A percentile compares a stretch with the other conserved stretches of the same genome.
These are phyloP conservation scores for Claviceps quebecensis DNA, from an alignment of 2,329 filamentous ascomycete species.

Conservation along the genomic window DNA sequence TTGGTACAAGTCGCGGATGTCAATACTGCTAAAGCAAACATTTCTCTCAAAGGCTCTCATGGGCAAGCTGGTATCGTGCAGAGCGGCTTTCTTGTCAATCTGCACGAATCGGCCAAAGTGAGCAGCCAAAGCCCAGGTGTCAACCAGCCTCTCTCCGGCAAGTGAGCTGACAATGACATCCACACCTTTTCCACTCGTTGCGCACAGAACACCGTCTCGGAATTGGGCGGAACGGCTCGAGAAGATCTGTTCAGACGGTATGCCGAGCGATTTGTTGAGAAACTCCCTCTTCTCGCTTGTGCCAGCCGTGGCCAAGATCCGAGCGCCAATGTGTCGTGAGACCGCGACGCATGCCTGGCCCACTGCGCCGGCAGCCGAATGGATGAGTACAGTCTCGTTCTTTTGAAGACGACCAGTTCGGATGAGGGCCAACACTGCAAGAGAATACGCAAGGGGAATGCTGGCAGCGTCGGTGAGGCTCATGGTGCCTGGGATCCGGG, in stretches of 20 bases:
- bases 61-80: conserved; percentile 16
- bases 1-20: conserved; percentile 16
- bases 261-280: conserved; percentile 11
- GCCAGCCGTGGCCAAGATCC: conserved; percentile 17
- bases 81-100: conserved; percentile 23
- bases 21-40: conserved; percentile 28
- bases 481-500: conserved; percentile 3
- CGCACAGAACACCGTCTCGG: conserved; percentile 9
- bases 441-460: conserved; percentile 8
- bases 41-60: conserved; percentile 24
- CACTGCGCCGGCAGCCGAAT: conserved; percentile 12
- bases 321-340: conserved; percentile 7
- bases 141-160: conserved; percentile 8
- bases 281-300: conserved; percentile 15
- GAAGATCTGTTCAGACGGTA: conserved; percentile 16
- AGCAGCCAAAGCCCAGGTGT: conserved; percentile 16
- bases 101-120: conserved; percentile 19
- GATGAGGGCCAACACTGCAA: conserved; percentile 5
- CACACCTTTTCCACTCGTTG: conserved; percentile 7
- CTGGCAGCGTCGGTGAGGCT: conserved; percentile 16
- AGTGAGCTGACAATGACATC: conserved; percentile 7
- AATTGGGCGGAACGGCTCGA: conserved; percentile 13
- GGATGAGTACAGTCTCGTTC: conserved; percentile 19
- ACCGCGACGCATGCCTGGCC: conserved; percentile 8
- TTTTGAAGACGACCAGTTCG: conserved; percentile 14